Conservation (phyloP, 2,329 filamentous ascomycete genomes). For the Zasmidium cellare region DNA sequence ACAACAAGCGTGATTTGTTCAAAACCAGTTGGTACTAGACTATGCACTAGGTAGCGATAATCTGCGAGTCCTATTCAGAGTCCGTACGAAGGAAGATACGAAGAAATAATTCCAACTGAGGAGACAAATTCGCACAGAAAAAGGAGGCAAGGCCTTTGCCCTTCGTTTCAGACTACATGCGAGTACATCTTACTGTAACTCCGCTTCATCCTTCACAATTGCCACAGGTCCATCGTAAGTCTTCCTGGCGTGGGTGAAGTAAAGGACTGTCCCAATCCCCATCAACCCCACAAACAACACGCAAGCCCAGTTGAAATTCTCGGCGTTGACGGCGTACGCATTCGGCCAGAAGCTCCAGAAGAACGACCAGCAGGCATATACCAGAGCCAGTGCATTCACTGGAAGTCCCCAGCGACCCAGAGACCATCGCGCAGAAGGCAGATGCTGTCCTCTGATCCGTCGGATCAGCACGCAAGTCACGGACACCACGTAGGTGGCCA, state of each 20-base stretch:
- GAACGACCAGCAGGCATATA: constrained; percentile 24
- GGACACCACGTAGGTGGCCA: constrained; percentile 37
- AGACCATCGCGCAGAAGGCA: constrained; percentile 26
- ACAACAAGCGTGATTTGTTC: no score
- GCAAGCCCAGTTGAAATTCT: constrained; percentile 26
- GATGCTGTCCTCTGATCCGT: constrained; percentile 21
- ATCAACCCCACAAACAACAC: constrained; percentile 26
- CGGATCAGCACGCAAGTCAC: constrained; percentile 31
- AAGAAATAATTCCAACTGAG: no score
- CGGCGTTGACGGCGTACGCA: constrained; percentile 14
- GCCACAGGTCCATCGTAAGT: constrained; percentile 25
- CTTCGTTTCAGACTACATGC: no score
- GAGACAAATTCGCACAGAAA: no score
- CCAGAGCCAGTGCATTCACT: constrained; percentile 27
- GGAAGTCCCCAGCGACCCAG: constrained; percentile 26
- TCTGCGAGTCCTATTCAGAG: no score
- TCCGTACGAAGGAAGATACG: no score
- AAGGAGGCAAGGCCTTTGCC: no score
- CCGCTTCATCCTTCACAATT: constrained; percentile 4
- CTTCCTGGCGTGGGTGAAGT: constrained; percentile 25
- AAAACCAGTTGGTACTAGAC: no score
- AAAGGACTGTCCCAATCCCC: constrained; percentile 22
- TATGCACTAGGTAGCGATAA: no score
- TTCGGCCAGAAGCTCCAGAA: constrained; percentile 27
- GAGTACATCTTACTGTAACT: not conserved